Conservation (phyloP, 2,329 filamentous ascomycete genomes). For the Aphanocladium album region DNA sequence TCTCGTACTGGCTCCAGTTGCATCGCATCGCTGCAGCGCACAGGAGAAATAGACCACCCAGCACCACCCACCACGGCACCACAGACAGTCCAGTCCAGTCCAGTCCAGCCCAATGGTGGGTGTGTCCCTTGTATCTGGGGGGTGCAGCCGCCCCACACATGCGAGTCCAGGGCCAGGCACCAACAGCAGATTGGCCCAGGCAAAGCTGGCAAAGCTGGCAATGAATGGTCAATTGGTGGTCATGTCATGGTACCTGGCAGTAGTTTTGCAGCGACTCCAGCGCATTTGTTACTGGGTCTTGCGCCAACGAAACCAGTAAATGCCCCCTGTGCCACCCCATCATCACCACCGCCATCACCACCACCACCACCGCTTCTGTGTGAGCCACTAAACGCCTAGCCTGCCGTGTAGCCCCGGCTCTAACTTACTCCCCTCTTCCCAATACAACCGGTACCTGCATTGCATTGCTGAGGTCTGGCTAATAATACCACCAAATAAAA, state of each 20-base stretch:
- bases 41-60: too few species aligned
- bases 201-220: neutral
- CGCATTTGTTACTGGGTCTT: neutral
- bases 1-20: too few species aligned
- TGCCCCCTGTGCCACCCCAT: neutral
- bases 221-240: too few species aligned
- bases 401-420: neutral
- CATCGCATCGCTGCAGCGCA: too few species aligned
- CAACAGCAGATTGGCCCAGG: conserved; percentile 2
- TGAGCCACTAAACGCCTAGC: neutral
- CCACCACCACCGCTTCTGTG: neutral
- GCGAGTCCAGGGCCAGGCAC: neutral
- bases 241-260: neutral
- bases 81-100: neutral
- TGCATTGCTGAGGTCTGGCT: neutral
- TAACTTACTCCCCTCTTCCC: neutral
- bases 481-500: neutral
- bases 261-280: neutral
- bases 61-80: neutral
- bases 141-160: neutral
- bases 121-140: neutral
- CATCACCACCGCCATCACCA: neutral
- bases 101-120: neutral
- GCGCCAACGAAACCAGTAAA: neutral
- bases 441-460: conserved; percentile 1